Conservation (phyloP, 2,329 filamentous ascomycete genomes). For the Plectosphaerella cucumerina region DNA sequence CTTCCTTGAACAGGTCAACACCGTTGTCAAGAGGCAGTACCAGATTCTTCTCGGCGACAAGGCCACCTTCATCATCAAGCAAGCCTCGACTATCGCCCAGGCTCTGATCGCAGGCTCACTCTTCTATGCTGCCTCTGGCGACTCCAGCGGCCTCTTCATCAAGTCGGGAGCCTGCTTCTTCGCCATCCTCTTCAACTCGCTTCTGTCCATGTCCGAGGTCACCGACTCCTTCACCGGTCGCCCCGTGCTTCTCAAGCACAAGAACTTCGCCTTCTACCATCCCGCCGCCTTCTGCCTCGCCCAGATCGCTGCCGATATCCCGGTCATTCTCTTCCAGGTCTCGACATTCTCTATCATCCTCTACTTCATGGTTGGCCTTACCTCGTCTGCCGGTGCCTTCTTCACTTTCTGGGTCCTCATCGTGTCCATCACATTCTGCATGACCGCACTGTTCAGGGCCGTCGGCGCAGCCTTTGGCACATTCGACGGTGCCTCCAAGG, state of each 20-base stretch:
- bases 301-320: conserved; percentile 48
- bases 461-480: conserved; percentile 68
- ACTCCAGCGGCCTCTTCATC: conserved; percentile 46
- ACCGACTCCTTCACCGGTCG: conserved; percentile 36
- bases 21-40: conserved; percentile 37
- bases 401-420: conserved; percentile 72
- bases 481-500: conserved; percentile 49
- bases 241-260: conserved; percentile 43
- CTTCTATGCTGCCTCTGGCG: conserved; percentile 47
- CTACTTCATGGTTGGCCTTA: conserved; percentile 51
- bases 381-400: conserved; percentile 60
- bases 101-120: conserved; percentile 59
- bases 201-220: conserved; percentile 53
- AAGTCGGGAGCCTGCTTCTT: conserved; percentile 56
- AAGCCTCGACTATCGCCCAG: conserved; percentile 46
- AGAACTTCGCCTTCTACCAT: conserved; percentile 45
- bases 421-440: conserved; percentile 56
- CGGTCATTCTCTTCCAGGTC: conserved; percentile 49
- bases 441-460: conserved; percentile 72
- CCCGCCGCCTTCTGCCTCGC: conserved; percentile 49
- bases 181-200: conserved; percentile 53
- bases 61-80: conserved; percentile 38
- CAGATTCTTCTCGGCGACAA: conserved; percentile 49
- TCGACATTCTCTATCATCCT: conserved; percentile 49
- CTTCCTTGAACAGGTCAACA: not conserved